phyloP scores from a whole-genome alignment of 164 flowering plant genomes.

The Chimonanthus salicifolius region DNA sequence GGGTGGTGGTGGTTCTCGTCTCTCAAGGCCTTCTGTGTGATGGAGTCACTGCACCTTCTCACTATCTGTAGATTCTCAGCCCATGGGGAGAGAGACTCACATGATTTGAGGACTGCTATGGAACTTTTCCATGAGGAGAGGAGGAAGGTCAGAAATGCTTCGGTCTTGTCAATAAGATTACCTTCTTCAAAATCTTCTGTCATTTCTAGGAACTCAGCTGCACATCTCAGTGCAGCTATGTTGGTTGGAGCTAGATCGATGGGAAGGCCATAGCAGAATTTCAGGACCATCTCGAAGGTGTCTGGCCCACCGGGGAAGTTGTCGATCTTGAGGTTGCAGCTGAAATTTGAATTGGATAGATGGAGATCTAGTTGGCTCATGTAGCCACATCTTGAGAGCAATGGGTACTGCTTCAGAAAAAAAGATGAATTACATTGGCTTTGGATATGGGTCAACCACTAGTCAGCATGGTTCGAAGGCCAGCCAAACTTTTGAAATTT shows the following conservation, averaged over 20 bases:
- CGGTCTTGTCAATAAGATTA: conserved; percentile 74
- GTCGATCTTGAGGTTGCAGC: conserved; percentile 48
- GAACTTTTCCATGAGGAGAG: conserved; percentile 83
- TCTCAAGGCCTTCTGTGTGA: conserved; percentile 49
- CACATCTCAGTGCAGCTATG: conserved; percentile 67
- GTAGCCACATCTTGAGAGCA: conserved; percentile 68
- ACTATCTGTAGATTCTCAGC: conserved; percentile 83
- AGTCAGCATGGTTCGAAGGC: too few relatives aligned
- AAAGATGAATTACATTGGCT: background rate
- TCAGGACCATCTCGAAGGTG: conserved; percentile 51
- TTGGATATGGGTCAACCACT: too few relatives aligned
- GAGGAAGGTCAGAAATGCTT: conserved; percentile 68
- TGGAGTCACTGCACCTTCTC: conserved; percentile 74
- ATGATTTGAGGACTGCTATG: conserved; percentile 54
- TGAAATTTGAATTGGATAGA: conserved; percentile 20
- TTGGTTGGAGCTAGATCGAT: conserved; percentile 50
- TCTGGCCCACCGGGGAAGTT: conserved; percentile 80
- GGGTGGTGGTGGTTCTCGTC: conserved; percentile 11
- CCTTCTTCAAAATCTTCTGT: conserved; percentile 77
- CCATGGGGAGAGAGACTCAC: conserved; percentile 83
- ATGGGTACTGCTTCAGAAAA: conserved; percentile 44
- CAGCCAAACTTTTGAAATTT: too few relatives aligned
- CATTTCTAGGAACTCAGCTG: conserved; percentile 85
- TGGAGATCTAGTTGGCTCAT: conserved; percentile 36
- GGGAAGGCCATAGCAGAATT: conserved; percentile 73